phyloP scores from a whole-genome alignment of 768 basidiomycete species.

The Sarcodon sp. region DNA sequence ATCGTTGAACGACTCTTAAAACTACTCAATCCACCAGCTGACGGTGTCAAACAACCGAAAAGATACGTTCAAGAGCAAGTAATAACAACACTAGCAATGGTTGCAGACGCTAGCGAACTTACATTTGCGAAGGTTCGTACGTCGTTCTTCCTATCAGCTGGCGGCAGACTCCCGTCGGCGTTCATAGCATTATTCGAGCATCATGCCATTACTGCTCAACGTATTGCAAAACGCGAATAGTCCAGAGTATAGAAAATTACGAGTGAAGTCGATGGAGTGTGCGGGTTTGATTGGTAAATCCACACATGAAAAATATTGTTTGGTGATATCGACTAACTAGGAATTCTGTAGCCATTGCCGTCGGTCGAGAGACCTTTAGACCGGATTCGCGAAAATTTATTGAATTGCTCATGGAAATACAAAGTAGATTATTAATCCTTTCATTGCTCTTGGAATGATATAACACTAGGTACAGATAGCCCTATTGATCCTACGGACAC shows the following conservation, averaged over 20 bases:
- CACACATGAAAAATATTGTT: neutral
- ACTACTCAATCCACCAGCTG: conserved; percentile 39
- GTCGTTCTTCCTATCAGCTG: neutral
- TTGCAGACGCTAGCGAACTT: conserved; percentile 72
- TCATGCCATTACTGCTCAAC: conserved; percentile 73
- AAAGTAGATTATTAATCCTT: conserved; percentile 36
- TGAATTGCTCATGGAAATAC: conserved; percentile 62
- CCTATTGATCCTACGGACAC: conserved; percentile 62
- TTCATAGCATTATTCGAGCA: conserved; percentile 53
- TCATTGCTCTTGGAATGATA: neutral
- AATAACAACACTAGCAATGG: conserved; percentile 81
- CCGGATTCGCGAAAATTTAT: conserved; percentile 63
- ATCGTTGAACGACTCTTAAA: conserved; percentile 65
- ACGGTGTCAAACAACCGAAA: conserved; percentile 24
- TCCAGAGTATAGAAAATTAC: conserved; percentile 50
- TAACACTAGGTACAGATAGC: conserved; percentile 28
- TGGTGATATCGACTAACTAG: neutral
- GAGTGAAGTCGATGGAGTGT: conserved; percentile 86
- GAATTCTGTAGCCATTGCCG: conserved; percentile 56
- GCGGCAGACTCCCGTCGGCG: neutral
- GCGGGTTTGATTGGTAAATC: conserved; percentile 69
- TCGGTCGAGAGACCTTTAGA: conserved; percentile 69
- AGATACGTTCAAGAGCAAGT: conserved; percentile 83
- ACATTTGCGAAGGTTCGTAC: conserved; percentile 56
- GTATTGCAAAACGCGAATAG: conserved; percentile 65